phyloP scores from a whole-genome alignment of 495 filamentous ascomycete species.

The Penicillium lividum region DNA sequence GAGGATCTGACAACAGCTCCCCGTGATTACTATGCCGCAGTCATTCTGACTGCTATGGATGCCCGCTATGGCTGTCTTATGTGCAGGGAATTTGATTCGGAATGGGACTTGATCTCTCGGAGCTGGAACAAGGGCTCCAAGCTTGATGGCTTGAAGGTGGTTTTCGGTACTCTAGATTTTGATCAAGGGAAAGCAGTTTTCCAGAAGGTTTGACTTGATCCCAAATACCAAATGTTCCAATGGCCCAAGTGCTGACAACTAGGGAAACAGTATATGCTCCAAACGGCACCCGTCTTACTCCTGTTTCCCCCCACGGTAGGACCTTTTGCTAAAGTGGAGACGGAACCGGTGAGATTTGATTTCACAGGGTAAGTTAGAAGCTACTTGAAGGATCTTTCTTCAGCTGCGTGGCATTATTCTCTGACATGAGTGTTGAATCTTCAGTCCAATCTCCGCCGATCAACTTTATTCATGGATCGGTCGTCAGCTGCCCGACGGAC shows the following conservation, averaged over 20 bases:
- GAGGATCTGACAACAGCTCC: constrained; percentile 71
- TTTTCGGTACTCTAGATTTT: constrained; percentile 91
- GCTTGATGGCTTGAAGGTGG: constrained; percentile 64
- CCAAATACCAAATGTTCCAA: not conserved
- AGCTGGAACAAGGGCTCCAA: constrained; percentile 87
- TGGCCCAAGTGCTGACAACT: not conserved
- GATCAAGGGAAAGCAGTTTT: constrained; percentile 81
- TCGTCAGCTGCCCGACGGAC: constrained; percentile 72
- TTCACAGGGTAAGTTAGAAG: constrained; percentile 72
- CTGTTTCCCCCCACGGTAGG: constrained; percentile 87
- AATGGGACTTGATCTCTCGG: constrained; percentile 85
- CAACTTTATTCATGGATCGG: constrained; percentile 75
- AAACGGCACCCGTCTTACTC: constrained; percentile 89
- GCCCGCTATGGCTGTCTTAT: constrained; percentile 80
- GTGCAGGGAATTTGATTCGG: constrained; percentile 88
- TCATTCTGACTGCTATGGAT: constrained; percentile 88
- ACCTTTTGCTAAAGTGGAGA: constrained; percentile 71
- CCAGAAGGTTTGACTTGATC: constrained; percentile 66
- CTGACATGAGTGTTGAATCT: constrained; percentile 5
- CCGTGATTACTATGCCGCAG: constrained; percentile 78
- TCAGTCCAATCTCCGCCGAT: constrained; percentile 74
- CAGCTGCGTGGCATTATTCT: not conserved
- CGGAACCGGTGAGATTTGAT: constrained; percentile 77
- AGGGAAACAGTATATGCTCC: constrained; percentile 72
- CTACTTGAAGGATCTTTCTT: not conserved